Base-by-base conservation (phyloP, 1,139 yeast species). In the Yamadazyma sp. region DNA sequence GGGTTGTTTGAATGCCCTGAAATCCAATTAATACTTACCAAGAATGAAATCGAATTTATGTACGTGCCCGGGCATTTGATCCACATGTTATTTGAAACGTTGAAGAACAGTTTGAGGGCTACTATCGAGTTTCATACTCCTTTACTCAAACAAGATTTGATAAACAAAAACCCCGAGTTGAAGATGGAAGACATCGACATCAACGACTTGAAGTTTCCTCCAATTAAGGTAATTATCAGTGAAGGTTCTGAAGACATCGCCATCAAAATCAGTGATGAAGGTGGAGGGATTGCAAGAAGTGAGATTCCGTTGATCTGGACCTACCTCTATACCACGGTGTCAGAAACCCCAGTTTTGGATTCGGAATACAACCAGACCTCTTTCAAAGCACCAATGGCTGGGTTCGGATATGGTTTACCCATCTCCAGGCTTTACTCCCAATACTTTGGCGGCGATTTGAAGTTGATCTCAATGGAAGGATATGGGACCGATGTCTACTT, bases 241-340 rank as follows among this genome's bases (percentile, higher is more conserved):
- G 88, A 87, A 58, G 97, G 97, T 10, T 78, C 81, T 31, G 96
- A 88, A 57, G 96, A 89, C 58, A 87, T 89, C 47, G 89, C 96
- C n/a, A 84, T 88, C 51, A 89, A 89, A 60, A 83, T 88, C 44
- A 83, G 92, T 32, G 97, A 88, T 58, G 96, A 88, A 65, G 97
- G 96, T 35, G 97, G 96, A 30, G 96, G 96, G 22, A 87, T 89
- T 45, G 87, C 96, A 3, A 73, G 96, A 45, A 76, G 88, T 45
- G 92, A 87, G 42, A 77, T 87, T 17, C 95, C 95, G 1, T 71
- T 86, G 46, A 87, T 88, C 35, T 88, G 96, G 96, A 87, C 96
- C 0, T 88, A 88, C 58, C 75, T 89, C 61, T 88, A 88, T 62
- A 88, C 96, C 5, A 87, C 96, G 0, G 95, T 91, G 37, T 79